phyloP scores from a whole-genome alignment of 768 basidiomycete genomes.

The Boletus coccyginus region DNA sequence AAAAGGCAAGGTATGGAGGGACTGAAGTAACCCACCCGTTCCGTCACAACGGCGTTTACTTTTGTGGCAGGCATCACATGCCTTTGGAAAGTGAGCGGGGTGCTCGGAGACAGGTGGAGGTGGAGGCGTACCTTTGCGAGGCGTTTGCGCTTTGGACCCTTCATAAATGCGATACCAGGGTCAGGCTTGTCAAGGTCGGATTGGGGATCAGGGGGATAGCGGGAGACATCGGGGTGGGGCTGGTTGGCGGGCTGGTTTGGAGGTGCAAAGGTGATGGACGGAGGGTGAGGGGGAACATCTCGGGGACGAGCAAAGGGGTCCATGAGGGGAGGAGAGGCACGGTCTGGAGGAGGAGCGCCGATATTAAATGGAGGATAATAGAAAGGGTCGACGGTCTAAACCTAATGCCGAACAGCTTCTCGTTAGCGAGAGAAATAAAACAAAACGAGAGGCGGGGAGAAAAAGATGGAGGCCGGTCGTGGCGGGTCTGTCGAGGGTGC shows the following conservation, averaged over 20 bases:
- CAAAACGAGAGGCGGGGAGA: slow-evolving; percentile 17
- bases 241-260: slow-evolving; percentile 20
- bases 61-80: slow-evolving; percentile 84
- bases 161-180: slow-evolving; percentile 42
- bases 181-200: slow-evolving; percentile 30
- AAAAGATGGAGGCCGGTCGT: slow-evolving; percentile 5
- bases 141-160: slow-evolving; percentile 52
- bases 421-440: slow-evolving; percentile 22
- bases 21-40: slow-evolving; percentile 49
- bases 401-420: slow-evolving; percentile 25
- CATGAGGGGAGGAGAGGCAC: slow-evolving; percentile 28
- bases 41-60: slow-evolving; percentile 84
- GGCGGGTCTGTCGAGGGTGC: not conserved
- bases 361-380: slow-evolving; percentile 25
- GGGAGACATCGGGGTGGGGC: slow-evolving; percentile 20
- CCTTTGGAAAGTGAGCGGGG: slow-evolving; percentile 31
- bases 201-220: slow-evolving; percentile 16
- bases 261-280: slow-evolving; percentile 24
- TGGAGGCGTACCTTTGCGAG: slow-evolving; percentile 43
- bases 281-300: slow-evolving; percentile 11
- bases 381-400: slow-evolving; percentile 28
- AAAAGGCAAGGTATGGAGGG: slow-evolving; percentile 1
- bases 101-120: not conserved
- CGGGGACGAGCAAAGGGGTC: slow-evolving; percentile 33
- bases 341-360: slow-evolving; percentile 9